phyloP scores from a whole-genome alignment of 2,329 filamentous ascomycete genomes.

The Claviceps sp. region DNA sequence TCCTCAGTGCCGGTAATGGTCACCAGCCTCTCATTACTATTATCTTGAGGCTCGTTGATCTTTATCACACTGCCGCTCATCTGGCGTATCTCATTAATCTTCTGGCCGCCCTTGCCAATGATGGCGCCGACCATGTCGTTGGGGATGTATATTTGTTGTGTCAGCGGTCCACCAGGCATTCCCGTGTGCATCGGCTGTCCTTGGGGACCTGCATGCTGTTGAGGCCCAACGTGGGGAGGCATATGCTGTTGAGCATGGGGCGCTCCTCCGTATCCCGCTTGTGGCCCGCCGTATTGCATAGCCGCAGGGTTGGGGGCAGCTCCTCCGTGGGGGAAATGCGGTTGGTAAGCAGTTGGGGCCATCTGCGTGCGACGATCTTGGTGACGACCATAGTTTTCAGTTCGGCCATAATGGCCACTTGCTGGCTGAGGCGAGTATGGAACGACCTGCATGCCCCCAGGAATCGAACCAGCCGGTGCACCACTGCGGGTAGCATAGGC shows the following conservation, averaged over 20 bases:
- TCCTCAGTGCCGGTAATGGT: constrained; percentile 96
- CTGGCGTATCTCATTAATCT: constrained; percentile 98
- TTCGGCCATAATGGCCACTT: constrained; percentile 81
- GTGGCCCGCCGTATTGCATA: constrained; percentile 69
- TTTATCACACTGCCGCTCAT: constrained; percentile 97
- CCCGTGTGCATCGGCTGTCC: constrained; percentile 61
- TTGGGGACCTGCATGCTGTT: constrained; percentile 50
- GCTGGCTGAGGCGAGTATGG: constrained; percentile 90
- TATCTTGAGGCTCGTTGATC: constrained; percentile 98
- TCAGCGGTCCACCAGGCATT: constrained; percentile 53
- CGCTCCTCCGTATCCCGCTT: constrained; percentile 63
- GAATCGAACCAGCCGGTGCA: constrained; percentile 82
- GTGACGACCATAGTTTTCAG: constrained; percentile 68
- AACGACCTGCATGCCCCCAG: constrained; percentile 98
- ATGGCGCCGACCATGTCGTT: constrained; percentile 99
- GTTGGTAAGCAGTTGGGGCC: constrained; percentile 57
- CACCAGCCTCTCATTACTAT: constrained; percentile 93
- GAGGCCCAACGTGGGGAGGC: constrained; percentile 42
- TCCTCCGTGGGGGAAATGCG: constrained; percentile 52
- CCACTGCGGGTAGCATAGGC: constrained; percentile 93
- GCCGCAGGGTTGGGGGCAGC: constrained; percentile 50
- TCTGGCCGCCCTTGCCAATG: constrained; percentile 94
- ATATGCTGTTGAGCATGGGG: constrained; percentile 64
- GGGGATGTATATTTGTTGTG: constrained; percentile 97
- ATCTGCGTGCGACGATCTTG: constrained; percentile 62